Base-by-base conservation (phyloP, 148 eudicot species). In the Silene latifolia region DNA sequence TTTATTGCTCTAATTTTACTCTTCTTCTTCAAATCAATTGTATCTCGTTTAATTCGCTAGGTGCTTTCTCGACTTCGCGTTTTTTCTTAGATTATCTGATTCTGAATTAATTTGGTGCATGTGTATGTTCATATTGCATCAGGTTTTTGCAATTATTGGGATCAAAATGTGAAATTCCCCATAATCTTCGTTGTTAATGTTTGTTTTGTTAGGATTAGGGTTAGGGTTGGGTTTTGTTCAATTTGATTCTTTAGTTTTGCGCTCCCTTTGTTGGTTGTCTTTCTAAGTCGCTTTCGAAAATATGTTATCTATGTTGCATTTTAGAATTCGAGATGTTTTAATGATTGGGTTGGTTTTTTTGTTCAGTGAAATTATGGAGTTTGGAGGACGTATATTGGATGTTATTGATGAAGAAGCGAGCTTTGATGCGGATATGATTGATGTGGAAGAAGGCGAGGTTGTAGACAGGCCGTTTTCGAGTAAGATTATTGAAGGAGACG, bases 361-460 rank as follows among this genome's bases (percentile, higher is more conserved):
- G 77, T 73, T 76, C 80, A 80, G 65, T 58, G 62, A 63, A 44
- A 47, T 67, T 46, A 93, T 93, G 96, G 96, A 90, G 47, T 83
- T 72, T 69, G 87, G 78, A 14, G 87, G 85, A 73, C 87, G 87
- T 74, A 77, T 89, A 51, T 76, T 87, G 18, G 93, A 87, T 78
- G 77, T 79, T 60, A 78, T 89, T 59, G 84, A 85, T 23, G 89
- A 83, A 42, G 94, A 82, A 77, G 84, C 79, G 56, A 79, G 81
- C 72, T 65, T 81, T 57, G 93, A 92, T 85, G 88, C 82, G 59
- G 90, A 88, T 67, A 91, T 91, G 98, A 74, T 88, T 83, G 98
- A 91, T 78, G 75, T 89, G 2, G 97, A 93, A 81, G 97, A 93
- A 74, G 97, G 93, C 39, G 97, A 88, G 84, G 70, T 92, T 65